These are phyloP conservation scores for Xylariaceae sp. DNA, from an alignment of 2,329 filamentous ascomycete species.

Conservation along the genomic window DNA sequence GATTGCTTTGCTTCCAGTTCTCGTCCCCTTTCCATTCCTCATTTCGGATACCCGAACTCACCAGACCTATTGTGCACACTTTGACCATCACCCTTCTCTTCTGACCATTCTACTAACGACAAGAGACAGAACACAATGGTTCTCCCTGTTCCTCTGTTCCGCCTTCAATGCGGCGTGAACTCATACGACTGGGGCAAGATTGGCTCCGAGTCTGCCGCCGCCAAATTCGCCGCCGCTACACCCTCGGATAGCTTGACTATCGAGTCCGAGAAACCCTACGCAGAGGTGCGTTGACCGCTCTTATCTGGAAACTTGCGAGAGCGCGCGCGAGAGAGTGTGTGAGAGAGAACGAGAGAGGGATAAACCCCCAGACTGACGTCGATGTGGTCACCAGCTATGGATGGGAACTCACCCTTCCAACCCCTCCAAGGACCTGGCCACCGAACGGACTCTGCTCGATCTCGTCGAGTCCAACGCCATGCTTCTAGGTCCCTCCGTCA, in stretches of 20 bases:
- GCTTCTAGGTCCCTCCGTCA: constrained; percentile 68
- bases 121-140: constrained; percentile 19
- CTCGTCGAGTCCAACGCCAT: constrained; percentile 81
- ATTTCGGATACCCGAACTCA: no score
- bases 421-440: constrained; percentile 81
- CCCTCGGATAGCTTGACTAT: constrained; percentile 68
- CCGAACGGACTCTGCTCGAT: constrained; percentile 79
- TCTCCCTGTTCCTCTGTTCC: constrained; percentile 74
- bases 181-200: constrained; percentile 99
- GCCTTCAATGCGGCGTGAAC: constrained; percentile 87
- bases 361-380: constrained; percentile 4
- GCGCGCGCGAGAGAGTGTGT: background rate
- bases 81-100: background rate
- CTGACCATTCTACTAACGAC: background rate
- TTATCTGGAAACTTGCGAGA: background rate
- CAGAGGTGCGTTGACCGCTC: constrained; percentile 59
- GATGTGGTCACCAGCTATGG: constrained; percentile 62
- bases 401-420: constrained; percentile 98
- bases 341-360: background rate
- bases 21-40: no score
- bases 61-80: no score
- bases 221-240: constrained; percentile 82
- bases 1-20: no score
- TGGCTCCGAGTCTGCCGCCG: constrained; percentile 79
- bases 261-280: constrained; percentile 84